phyloP scores from a whole-genome alignment of 805 yeast genomes.

The Jamesozyma jinghongensis region DNA sequence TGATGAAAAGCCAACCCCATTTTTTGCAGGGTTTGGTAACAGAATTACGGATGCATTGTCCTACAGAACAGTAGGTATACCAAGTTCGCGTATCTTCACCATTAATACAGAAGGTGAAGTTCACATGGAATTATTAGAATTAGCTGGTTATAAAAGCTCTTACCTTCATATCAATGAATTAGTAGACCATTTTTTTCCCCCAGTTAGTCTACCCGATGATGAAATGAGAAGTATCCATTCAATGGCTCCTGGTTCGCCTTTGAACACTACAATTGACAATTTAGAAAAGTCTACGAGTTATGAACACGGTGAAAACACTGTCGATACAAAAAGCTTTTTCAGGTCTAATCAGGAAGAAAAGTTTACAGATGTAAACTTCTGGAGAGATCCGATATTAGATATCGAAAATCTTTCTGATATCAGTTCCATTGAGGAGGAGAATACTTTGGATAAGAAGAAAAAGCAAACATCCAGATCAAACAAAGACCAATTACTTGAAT shows the following conservation, averaged over 20 bases:
- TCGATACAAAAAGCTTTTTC: constrained; percentile 16
- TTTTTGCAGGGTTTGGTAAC: constrained; percentile 96
- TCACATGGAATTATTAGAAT: constrained; percentile 88
- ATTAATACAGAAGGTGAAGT: constrained; percentile 96
- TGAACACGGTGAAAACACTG: constrained; percentile 1
- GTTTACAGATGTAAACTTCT: constrained; percentile 80
- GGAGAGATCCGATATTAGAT: constrained; percentile 76
- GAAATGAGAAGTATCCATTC: constrained; percentile 27
- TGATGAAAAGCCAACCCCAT: constrained; percentile 59
- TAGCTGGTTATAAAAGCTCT: constrained; percentile 85
- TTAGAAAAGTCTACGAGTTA: constrained; percentile 2
- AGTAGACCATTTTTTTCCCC: constrained; percentile 97
- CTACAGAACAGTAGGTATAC: constrained; percentile 87
- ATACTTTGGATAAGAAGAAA: constrained; percentile 1
- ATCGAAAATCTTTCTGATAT: constrained; percentile 51
- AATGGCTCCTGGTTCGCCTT: constrained; percentile 28
- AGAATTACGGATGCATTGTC: constrained; percentile 94
- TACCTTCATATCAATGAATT: constrained; percentile 85
- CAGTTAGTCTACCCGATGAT: constrained; percentile 38
- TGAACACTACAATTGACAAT: constrained; percentile 15
- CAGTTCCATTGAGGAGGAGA: constrained; percentile 30
- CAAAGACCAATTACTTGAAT: constrained; percentile 2
- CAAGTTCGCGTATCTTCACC: constrained; percentile 88
- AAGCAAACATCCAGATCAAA: constrained; percentile 2
- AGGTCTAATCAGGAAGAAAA: constrained; percentile 30